Conservation (phyloP, 164 flowering plant species). For the Stephania japonica region DNA sequence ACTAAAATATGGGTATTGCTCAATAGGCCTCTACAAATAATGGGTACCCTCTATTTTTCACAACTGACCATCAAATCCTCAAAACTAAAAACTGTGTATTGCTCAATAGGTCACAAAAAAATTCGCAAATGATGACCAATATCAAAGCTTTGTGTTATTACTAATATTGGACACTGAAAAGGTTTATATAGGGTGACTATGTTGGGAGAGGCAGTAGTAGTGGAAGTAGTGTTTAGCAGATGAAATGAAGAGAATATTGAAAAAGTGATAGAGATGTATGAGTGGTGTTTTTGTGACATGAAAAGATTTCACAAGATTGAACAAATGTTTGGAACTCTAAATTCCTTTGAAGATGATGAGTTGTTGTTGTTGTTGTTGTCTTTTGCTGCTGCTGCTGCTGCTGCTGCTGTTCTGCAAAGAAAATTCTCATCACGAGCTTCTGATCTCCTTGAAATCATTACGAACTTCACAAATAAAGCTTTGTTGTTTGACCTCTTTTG, state of each 20-base stretch:
- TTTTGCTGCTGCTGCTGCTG: slow-evolving; percentile 1
- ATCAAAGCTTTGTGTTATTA: not conserved
- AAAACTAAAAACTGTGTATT: not conserved
- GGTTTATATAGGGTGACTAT: not conserved
- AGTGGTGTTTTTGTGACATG: too few relatives aligned
- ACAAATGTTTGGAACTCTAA: slow-evolving; percentile 17
- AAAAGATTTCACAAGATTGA: too few relatives aligned
- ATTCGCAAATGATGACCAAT: too few relatives aligned
- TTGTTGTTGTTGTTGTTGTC: slow-evolving; percentile 1
- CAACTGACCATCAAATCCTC: not conserved
- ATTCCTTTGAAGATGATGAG: slow-evolving; percentile 19
- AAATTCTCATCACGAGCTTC: slow-evolving; percentile 45
- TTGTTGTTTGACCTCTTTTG: slow-evolving; percentile 7
- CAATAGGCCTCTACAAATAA: not conserved
- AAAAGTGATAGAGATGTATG: not conserved
- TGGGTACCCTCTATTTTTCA: not conserved
- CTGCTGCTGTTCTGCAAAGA: slow-evolving; percentile 21
- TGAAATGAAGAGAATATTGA: not conserved
- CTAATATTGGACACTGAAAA: too few relatives aligned
- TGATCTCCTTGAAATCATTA: slow-evolving; percentile 31
- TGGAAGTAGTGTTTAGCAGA: too few relatives aligned
- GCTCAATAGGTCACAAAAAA: not conserved
- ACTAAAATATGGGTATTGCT: not conserved
- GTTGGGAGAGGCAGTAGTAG: not conserved
- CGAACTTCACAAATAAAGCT: slow-evolving; percentile 9